A percentile compares a stretch with the other conserved stretches of the same genome.
Conservation (phyloP, 257 asterid species). For the Nicotiana benthamiana region DNA sequence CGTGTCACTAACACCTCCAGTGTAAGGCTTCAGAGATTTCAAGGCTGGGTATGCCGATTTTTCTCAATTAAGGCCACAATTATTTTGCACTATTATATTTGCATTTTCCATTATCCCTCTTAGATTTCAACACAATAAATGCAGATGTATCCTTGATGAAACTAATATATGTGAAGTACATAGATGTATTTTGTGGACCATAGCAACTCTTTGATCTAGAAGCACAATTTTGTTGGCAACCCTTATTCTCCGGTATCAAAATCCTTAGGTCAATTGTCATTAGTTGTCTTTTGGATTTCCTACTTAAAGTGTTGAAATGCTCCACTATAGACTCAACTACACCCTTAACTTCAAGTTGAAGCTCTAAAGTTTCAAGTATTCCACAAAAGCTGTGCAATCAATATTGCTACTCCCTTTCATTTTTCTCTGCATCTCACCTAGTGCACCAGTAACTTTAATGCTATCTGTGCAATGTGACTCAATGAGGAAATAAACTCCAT, state of each 20-base stretch:
- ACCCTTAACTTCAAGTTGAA: conserved; percentile 63
- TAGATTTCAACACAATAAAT: background rate
- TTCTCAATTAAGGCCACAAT: no score
- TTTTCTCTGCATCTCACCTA: conserved; percentile 5
- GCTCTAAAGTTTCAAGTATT: conserved; percentile 78
- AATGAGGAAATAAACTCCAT: no score
- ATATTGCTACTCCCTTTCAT: conserved; percentile 40
- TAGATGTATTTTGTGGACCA: conserved; percentile 51
- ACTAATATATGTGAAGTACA: conserved; percentile 54
- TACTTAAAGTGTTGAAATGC: conserved; percentile 23
- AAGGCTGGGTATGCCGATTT: no score
- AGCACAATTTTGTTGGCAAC: conserved; percentile 35
- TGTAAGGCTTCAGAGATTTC: no score
- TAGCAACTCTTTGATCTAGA: conserved; percentile 65
- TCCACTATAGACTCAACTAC: conserved; percentile 66
- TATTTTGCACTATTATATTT: no score
- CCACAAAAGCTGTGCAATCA: conserved; percentile 60
- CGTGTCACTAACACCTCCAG: no score
- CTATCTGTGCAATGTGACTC: no score
- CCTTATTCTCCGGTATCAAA: conserved; percentile 67
- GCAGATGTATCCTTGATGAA: conserved; percentile 57
- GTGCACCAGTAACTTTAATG: no score
- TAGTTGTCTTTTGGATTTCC: conserved; percentile 71
- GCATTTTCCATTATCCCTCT: no score
- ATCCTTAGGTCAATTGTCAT: conserved; percentile 77